Percentiles rank a stretch among this genome's conserved stretches.
These are phyloP conservation scores for Lactarius akahatsu DNA, from an alignment of 768 basidiomycete species.

Conservation along the genomic window DNA sequence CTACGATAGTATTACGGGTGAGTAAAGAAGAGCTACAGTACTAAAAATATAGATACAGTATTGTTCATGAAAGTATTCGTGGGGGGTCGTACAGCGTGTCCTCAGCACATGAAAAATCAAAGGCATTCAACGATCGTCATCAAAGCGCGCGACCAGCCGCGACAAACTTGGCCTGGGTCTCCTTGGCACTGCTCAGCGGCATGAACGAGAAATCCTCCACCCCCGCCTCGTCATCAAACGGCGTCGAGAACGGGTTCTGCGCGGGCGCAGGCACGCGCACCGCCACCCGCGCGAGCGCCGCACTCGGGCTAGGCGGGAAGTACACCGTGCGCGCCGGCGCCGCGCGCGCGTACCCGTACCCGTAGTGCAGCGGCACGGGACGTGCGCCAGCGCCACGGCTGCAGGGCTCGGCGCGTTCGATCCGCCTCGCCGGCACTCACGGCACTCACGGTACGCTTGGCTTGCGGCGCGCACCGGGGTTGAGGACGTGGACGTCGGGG, in stretches of 20 bases:
- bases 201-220: constrained; percentile 32
- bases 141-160: constrained; percentile 19
- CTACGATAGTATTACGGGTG: background rate
- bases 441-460: constrained; percentile 40
- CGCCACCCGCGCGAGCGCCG: constrained; percentile 37
- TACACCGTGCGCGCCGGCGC: constrained; percentile 10
- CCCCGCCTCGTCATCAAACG: constrained; percentile 67
- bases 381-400: constrained; percentile 31
- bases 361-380: constrained; percentile 27
- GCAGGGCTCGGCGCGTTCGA: constrained; percentile 35
- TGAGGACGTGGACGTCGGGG: constrained; percentile 26
- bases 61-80: background rate
- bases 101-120: background rate
- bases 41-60: constrained; percentile 4
- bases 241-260: constrained; percentile 68
- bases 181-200: constrained; percentile 2
- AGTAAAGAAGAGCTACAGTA: background rate
- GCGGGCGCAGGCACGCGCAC: constrained; percentile 42
- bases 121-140: background rate
- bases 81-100: background rate
- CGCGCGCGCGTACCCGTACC: constrained; percentile 3
- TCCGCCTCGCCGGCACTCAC: constrained; percentile 36
- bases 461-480: constrained; percentile 34
- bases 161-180: background rate
- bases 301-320: constrained; percentile 40